phyloP scores from a whole-genome alignment of 1,284 basidiomycete genomes.

The Sutorius eximius region DNA sequence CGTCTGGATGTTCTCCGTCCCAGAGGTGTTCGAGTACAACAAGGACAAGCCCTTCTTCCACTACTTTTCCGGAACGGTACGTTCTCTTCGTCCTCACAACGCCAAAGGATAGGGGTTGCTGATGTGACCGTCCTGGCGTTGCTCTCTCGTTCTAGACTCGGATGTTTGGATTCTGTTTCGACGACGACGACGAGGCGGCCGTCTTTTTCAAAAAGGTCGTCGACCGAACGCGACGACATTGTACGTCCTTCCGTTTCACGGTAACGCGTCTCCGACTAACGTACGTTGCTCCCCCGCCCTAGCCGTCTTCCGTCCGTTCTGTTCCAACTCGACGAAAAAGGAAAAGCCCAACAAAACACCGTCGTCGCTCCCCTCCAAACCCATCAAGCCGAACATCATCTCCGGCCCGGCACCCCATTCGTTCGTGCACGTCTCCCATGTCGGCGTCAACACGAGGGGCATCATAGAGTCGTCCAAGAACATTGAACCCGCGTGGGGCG shows the following conservation, averaged over 20 bases:
- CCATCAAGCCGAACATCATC: slow-evolving; percentile 62
- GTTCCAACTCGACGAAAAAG: slow-evolving; percentile 23
- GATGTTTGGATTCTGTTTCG: slow-evolving; percentile 76
- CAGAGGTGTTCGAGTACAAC: slow-evolving; percentile 77
- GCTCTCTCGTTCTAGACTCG: slow-evolving; percentile 51
- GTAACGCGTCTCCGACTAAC: slow-evolving; percentile 9
- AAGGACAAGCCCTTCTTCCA: slow-evolving; percentile 94
- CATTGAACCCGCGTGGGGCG: slow-evolving; percentile 77
- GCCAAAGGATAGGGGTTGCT: not conserved
- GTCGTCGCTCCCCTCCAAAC: slow-evolving; percentile 22
- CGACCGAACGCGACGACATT: slow-evolving; percentile 37
- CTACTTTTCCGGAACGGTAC: slow-evolving; percentile 79
- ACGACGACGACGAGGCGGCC: slow-evolving; percentile 63
- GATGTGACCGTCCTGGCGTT: slow-evolving; percentile 2
- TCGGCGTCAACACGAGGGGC: slow-evolving; percentile 73
- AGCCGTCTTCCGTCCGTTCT: slow-evolving; percentile 33
- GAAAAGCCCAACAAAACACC: slow-evolving; percentile 25
- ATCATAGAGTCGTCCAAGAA: slow-evolving; percentile 71
- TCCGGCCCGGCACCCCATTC: slow-evolving; percentile 70
- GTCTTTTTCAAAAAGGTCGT: slow-evolving; percentile 52
- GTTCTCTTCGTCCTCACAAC: slow-evolving; percentile 1
- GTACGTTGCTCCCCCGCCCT: not conserved
- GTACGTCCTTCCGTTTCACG: slow-evolving; percentile 20
- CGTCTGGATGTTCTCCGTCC: slow-evolving; percentile 88
- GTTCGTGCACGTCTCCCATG: slow-evolving; percentile 88